Evolutionary conservation across 352 stramenopile genomes (phyloP).

Genomic region (Achlya hypogyna): DNA sequence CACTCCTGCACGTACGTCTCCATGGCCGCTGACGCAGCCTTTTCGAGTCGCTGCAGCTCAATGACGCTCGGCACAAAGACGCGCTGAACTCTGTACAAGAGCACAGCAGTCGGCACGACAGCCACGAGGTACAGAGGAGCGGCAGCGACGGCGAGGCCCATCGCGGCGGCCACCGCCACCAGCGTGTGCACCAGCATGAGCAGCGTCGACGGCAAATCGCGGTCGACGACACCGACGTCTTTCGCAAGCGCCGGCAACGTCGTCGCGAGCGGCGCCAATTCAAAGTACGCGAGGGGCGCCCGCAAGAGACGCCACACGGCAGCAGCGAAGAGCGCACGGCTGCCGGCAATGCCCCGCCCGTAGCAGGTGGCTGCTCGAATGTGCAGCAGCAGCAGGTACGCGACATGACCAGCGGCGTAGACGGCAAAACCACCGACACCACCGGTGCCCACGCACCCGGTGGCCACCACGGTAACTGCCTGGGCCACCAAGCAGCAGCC

Average conservation of each 20-base stretch:
- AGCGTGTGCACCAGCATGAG: conserved; percentile 25
- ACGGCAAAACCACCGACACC: too few species aligned
- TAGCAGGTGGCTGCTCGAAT: too few species aligned
- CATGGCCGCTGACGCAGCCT: conserved; percentile 73
- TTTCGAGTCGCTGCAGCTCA: conserved; percentile 86
- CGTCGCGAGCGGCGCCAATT: conserved; percentile 85
- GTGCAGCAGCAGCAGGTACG: too few species aligned
- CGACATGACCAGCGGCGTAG: too few species aligned
- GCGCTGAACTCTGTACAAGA: conserved; percentile 73
- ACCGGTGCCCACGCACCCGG: too few species aligned
- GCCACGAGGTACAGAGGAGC: conserved; percentile 38
- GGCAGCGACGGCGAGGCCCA: conserved; percentile 57
- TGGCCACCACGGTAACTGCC: too few species aligned
- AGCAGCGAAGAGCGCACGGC: too few species aligned
- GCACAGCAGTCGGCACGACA: conserved; percentile 44
- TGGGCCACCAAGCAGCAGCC: too few species aligned
- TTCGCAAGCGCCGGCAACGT: conserved; percentile 92
- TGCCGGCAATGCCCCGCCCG: too few species aligned
- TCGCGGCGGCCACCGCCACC: conserved; percentile 47
- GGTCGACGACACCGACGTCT: conserved; percentile 87
- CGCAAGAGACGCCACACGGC: too few species aligned
- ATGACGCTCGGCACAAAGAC: conserved; percentile 57
- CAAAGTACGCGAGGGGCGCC: conserved; percentile 86
- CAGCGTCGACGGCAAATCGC: conserved; percentile 47
- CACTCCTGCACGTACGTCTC: conserved; percentile 81